Base-by-base conservation (phyloP, 371 early-diverging fungal species). In the Mucor circinelloides region DNA sequence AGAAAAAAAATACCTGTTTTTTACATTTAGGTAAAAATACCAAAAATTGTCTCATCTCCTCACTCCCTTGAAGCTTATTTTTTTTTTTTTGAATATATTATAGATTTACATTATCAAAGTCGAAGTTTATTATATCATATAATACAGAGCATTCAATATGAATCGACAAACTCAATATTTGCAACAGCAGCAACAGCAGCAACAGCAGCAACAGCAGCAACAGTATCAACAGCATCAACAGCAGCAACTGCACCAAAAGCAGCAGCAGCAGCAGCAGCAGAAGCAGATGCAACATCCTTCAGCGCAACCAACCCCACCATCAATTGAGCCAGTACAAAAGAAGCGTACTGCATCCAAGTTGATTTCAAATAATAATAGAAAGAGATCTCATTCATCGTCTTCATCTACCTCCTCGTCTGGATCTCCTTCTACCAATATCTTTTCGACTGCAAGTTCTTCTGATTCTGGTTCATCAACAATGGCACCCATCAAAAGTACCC, bases 401-500 rank as follows among this genome's bases (percentile, higher is more conserved):
- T 69, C 69, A 44, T 65, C 70, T 8, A 48, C 66, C 21, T 62
- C 66, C 0, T 62, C 68, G 0, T 60, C 67, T 13, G 66, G 34
- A 21, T 72, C 68, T 42, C 58, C 66, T 21, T 21, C 66, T 13
- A 56, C 32, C 13, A 65, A 56, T 28, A 21, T 62, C 4, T 68
- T 68, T 27, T 72, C 68, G 4, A 56, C 64, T 15, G 44, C 62
- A 6, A 65, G 70, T 6, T 68, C 68, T n/a, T 72, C 72, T 25
- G 72, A 72, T 40, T 72, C 72, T 56, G 61, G 68, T 31, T 68
- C 63, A n/a, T 72, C 68, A 9, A 60, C 68, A 6, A 68, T 68
- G 63, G 36, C 63, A 31, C 62, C 68, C 12, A 19, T 30, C 0
- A 61, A 52, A 19, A 60, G 48, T 21, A 44, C 30, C n/a, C 34